phyloP scores from a whole-genome alignment of 2,329 filamentous ascomycete genomes.

The Diplocarpon mali region DNA sequence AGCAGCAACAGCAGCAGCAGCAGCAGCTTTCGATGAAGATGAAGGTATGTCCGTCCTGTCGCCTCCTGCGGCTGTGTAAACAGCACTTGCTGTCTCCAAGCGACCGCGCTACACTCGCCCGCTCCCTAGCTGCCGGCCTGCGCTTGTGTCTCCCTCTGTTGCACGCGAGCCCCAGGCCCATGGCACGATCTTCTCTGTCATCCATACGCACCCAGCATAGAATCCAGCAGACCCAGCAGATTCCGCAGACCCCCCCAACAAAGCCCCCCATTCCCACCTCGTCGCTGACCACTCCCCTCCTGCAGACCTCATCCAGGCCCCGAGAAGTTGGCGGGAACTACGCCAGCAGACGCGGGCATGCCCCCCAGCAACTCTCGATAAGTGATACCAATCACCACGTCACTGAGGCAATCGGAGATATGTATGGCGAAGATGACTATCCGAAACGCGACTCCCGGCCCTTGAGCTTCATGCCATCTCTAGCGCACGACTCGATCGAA shows the following conservation, averaged over 20 bases:
- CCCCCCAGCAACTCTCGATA: constrained; percentile 30
- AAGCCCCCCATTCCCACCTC: constrained; percentile 4
- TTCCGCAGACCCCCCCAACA: too few species aligned
- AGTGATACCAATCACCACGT: constrained; percentile 66
- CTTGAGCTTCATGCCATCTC: constrained; percentile 43
- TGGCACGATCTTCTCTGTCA: constrained; percentile 10
- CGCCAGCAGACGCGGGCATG: constrained; percentile 26
- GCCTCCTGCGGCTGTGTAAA: constrained; percentile 2
- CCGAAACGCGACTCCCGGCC: constrained; percentile 43
- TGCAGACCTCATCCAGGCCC: constrained; percentile 28
- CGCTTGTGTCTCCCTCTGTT: constrained; percentile 10
- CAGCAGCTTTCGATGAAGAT: constrained; percentile 16
- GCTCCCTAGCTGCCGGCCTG: constrained; percentile 3
- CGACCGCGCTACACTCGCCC: constrained; percentile 3
- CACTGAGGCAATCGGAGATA: constrained; percentile 63
- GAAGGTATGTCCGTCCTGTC: constrained; percentile 24
- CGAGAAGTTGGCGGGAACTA: constrained; percentile 28
- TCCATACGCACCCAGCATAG: too few species aligned
- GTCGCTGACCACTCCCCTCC: constrained; percentile 17
- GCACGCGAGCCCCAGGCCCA: constrained; percentile 14
- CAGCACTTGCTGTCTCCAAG: not conserved
- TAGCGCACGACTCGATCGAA: constrained; percentile 32
- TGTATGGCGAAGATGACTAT: constrained; percentile 53
- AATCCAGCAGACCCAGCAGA: constrained; percentile 1
- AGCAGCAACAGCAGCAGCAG: too few species aligned